Conservation (phyloP, 495 filamentous ascomycete genomes). For the Saxophila tyrrhenica region DNA sequence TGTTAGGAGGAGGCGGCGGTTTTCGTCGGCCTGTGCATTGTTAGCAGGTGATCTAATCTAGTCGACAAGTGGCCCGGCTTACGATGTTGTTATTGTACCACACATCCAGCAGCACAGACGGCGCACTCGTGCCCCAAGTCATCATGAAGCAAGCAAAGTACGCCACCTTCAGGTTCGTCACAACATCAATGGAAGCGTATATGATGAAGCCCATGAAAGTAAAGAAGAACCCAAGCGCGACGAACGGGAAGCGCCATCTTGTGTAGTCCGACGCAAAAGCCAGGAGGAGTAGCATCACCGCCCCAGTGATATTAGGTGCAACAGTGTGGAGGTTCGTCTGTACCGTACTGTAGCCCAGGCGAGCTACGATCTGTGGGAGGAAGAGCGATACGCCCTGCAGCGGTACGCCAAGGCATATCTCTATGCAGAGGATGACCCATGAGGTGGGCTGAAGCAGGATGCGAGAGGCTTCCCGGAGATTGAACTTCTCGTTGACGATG, state of each 20-base stretch:
- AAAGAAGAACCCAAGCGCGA: conserved; percentile 59
- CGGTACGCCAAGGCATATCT: conserved; percentile 67
- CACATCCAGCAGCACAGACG: conserved; percentile 40
- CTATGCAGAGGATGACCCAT: conserved; percentile 54
- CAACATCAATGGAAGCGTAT: conserved; percentile 57
- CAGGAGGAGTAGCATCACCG: conserved; percentile 55
- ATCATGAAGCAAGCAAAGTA: conserved; percentile 78
- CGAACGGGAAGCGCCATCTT: conserved; percentile 60
- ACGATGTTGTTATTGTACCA: conserved; percentile 68
- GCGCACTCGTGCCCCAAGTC: conserved; percentile 52
- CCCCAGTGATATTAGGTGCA: conserved; percentile 53
- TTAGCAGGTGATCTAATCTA: not conserved
- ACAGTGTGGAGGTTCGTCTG: conserved; percentile 72
- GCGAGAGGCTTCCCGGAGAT: conserved; percentile 49
- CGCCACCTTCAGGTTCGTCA: conserved; percentile 46
- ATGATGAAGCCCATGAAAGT: conserved; percentile 69
- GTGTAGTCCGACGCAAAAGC: conserved; percentile 55
- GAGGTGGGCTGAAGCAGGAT: conserved; percentile 54
- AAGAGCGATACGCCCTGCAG: conserved; percentile 61
- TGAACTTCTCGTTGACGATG: conserved; percentile 59
- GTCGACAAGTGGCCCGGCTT: too few species aligned
- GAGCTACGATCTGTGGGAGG: conserved; percentile 59
- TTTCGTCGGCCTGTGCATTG: conserved; percentile 46
- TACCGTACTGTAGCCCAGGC: conserved; percentile 51
- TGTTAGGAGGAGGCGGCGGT: conserved; percentile 56